Evolutionary conservation across 106 monocot species (phyloP).

Genomic region (Dendrobium catenatum): DNA sequence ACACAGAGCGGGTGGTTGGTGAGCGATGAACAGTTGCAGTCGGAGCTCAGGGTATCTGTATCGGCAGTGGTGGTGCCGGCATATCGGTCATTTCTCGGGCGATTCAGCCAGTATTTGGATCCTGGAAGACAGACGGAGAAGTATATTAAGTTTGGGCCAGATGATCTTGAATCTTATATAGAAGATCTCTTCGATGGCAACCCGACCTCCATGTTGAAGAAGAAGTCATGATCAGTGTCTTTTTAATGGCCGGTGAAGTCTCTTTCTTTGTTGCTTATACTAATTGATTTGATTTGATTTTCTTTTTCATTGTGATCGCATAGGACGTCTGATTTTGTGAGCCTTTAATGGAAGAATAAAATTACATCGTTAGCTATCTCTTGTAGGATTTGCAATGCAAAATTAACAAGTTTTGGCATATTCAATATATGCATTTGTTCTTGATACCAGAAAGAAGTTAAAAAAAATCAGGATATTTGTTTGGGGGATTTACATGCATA

Average conservation of each 20-base stretch:
- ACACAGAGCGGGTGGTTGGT: slow-evolving; percentile 23
- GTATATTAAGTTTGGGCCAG: slow-evolving; percentile 22
- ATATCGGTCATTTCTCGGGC: slow-evolving; percentile 18
- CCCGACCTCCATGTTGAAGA: slow-evolving; percentile 8
- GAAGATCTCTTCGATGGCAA: slow-evolving; percentile 26
- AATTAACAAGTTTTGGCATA: no score
- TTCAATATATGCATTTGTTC: no score
- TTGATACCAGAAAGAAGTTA: no score
- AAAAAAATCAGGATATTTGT: no score
- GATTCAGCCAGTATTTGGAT: slow-evolving; percentile 17
- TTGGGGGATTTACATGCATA: no score
- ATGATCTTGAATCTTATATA: slow-evolving; percentile 15
- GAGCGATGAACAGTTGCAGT: slow-evolving; percentile 25
- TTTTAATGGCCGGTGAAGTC: neutral
- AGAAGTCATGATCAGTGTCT: neutral
- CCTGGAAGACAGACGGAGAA: slow-evolving; percentile 28
- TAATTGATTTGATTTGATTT: no score
- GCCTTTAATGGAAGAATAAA: no score
- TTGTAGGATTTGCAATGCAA: no score
- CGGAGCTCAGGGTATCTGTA: slow-evolving; percentile 22
- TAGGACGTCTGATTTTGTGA: no score
- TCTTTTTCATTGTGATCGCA: no score
- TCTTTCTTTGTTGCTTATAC: no score
- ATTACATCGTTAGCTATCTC: no score
- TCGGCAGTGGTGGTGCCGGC: slow-evolving; percentile 20